Base-by-base conservation (phyloP, 495 filamentous ascomycete species). In the Daldinia concentrica region DNA sequence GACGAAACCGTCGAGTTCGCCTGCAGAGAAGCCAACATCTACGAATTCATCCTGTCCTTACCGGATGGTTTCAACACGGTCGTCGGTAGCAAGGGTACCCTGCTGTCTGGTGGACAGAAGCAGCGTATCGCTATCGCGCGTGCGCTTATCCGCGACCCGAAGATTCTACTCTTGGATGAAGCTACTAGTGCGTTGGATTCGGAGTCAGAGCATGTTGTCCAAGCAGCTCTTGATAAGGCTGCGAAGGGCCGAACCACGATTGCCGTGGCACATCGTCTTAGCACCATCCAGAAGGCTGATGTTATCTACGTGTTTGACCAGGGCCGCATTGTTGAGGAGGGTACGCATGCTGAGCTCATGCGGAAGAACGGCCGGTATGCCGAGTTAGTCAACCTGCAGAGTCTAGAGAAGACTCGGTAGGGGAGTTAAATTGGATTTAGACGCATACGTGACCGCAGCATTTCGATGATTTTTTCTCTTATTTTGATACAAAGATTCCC, bases 21-120 rank as follows among this genome's bases (percentile, higher is more conserved):
- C 14, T 95, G 93, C 83, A 90, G 89, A 65, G 91, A 94, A 75
- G 93, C 93, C 45, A 97, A 97, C 73, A 97, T 97, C 72, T 93
- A 94, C 77, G 92, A 95, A 72, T 97, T 96, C 79, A 94, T 97
- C 78, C 86, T 77, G 24, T 78, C 76, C n/a, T 64, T 77, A 66
- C 68, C 78, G 9, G 90, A 95, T 6, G 92, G 91, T 36, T 91
- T 94, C 79, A 83, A 86, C 71, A 96, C 93, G 11, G 72, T 90
- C 14, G 90, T 93, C 32, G 93, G 93, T 27, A 90, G 84, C 50
- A 93, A 93, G 76, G 93, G 93, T 58, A 84, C 88, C 59, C 89
- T 92, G 80, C 83, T 96, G 22, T 93, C 90, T 6, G 92, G 93
- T 39, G 93, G 93, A 5, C 93, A 96, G 77, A 93, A 93, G 72